A percentile compares a stretch with the other conserved stretches of the same genome.
Conservation (phyloP, 2,329 filamentous ascomycete genomes). For the Alternaria arborescens region DNA sequence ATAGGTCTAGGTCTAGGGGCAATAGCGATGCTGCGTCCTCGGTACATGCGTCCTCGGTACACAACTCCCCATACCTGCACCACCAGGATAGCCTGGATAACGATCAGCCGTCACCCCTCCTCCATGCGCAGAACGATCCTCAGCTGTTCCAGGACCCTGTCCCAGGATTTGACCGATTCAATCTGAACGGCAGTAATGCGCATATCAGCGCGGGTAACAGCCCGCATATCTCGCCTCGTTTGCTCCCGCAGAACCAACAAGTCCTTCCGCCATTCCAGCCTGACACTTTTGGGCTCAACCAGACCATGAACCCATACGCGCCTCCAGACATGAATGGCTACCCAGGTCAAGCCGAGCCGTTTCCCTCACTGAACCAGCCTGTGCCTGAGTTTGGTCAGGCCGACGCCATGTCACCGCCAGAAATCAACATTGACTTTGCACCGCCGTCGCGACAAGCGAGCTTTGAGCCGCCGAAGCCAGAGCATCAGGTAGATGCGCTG, state of each 20-base stretch:
- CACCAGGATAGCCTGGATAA: constrained; percentile 81
- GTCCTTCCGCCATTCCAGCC: constrained; percentile 59
- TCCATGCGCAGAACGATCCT: constrained; percentile 75
- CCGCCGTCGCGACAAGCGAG: constrained; percentile 73
- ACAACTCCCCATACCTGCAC: constrained; percentile 81
- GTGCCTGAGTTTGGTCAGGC: constrained; percentile 71
- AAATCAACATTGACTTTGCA: constrained; percentile 93
- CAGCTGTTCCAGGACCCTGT: constrained; percentile 76
- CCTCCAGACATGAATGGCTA: constrained; percentile 62
- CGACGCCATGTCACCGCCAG: constrained; percentile 85
- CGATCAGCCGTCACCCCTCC: constrained; percentile 81
- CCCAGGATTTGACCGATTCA: constrained; percentile 80
- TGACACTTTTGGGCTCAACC: constrained; percentile 58
- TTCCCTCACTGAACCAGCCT: constrained; percentile 59
- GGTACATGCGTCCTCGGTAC: constrained; percentile 80
- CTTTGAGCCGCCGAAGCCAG: constrained; percentile 71
- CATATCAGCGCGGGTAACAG: constrained; percentile 72
- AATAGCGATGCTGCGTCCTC: constrained; percentile 84
- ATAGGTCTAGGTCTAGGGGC: constrained; percentile 68
- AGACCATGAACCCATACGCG: constrained; percentile 58
- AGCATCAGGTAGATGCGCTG: constrained; percentile 75
- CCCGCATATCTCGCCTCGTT: constrained; percentile 72
- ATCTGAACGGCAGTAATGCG: constrained; percentile 61
- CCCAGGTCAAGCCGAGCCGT: constrained; percentile 57
- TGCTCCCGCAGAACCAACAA: constrained; percentile 75